Conservation (phyloP, 768 basidiomycete species). For the Filobasidium wieringae region DNA sequence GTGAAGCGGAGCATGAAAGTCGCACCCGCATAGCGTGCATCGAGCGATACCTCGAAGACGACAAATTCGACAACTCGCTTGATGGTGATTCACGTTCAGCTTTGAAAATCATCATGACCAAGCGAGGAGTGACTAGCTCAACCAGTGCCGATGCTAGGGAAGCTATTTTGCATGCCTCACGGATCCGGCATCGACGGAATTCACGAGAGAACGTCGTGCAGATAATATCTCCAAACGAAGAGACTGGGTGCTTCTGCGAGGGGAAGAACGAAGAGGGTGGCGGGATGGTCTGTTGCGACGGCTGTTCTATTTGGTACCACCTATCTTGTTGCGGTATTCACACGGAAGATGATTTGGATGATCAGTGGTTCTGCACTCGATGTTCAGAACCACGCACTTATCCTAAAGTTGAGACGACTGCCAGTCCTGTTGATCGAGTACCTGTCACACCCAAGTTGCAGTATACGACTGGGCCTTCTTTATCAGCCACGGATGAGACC, state of each 20-base stretch:
- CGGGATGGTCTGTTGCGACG: constrained; percentile 15
- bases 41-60: constrained; percentile 11
- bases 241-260: constrained; percentile 12
- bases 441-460: neutral
- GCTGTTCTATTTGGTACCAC: constrained; percentile 13
- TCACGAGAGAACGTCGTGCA: neutral
- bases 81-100: constrained; percentile 1
- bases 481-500: constrained; percentile 4
- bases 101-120: neutral
- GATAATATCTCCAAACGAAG: constrained; percentile 7
- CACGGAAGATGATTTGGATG: constrained; percentile 12
- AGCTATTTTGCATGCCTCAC: constrained; percentile 4
- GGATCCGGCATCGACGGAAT: too few species aligned
- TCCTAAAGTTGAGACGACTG: neutral
- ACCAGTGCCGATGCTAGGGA: constrained; percentile 9
- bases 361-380: constrained; percentile 12
- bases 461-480: neutral
- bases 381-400: neutral
- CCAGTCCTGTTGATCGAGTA: neutral
- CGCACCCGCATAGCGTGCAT: constrained; percentile 5
- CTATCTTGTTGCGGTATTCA: constrained; percentile 12
- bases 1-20: neutral
- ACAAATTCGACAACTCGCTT: constrained; percentile 8
- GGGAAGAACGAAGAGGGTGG: constrained; percentile 12
- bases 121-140: neutral